A percentile compares a stretch with the other conserved stretches of the same genome.
phyloP scores from a whole-genome alignment of 345 rosid genomes.

The Citrus sinensis region DNA sequence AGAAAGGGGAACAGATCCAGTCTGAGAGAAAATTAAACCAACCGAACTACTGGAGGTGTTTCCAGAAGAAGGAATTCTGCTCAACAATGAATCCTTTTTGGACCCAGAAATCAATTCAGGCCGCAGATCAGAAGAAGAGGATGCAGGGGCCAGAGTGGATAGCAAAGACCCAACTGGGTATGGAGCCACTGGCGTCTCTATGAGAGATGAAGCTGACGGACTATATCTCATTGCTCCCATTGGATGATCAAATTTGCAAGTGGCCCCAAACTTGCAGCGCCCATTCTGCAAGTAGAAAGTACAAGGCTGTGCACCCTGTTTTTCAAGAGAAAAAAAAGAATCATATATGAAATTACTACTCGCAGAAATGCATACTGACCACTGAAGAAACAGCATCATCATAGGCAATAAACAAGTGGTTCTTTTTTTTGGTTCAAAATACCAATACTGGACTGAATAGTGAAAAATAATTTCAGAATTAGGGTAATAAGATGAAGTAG shows the following conservation, averaged over 20 bases:
- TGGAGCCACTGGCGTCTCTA: slow-evolving; percentile 82
- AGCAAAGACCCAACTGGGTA: slow-evolving; percentile 76
- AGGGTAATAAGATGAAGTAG: not conserved
- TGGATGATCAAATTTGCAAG: slow-evolving; percentile 86
- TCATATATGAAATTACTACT: not conserved
- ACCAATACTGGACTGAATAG: not conserved
- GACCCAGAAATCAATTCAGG: slow-evolving; percentile 61
- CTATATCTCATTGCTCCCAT: slow-evolving; percentile 72
- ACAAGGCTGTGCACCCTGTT: slow-evolving; percentile 63
- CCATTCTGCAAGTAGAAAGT: slow-evolving; percentile 63
- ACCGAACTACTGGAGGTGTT: slow-evolving; percentile 60
- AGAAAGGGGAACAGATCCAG: slow-evolving; percentile 54
- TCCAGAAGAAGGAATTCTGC: slow-evolving; percentile 53
- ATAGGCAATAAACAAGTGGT: not conserved
- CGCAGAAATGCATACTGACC: not conserved
- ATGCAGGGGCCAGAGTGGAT: slow-evolving; percentile 60
- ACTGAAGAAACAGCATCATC: not conserved
- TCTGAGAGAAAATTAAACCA: slow-evolving; percentile 69
- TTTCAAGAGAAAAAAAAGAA: not conserved
- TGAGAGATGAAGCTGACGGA: slow-evolving; percentile 82
- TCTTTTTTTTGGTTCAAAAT: not conserved
- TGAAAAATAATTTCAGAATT: not conserved
- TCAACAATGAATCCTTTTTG: slow-evolving; percentile 47
- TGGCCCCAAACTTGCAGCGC: slow-evolving; percentile 61
- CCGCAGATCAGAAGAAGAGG: slow-evolving; percentile 51